Evolutionary conservation across 345 rosid genomes (phyloP).

Genomic region (Eucalyptus tenuipes): DNA sequence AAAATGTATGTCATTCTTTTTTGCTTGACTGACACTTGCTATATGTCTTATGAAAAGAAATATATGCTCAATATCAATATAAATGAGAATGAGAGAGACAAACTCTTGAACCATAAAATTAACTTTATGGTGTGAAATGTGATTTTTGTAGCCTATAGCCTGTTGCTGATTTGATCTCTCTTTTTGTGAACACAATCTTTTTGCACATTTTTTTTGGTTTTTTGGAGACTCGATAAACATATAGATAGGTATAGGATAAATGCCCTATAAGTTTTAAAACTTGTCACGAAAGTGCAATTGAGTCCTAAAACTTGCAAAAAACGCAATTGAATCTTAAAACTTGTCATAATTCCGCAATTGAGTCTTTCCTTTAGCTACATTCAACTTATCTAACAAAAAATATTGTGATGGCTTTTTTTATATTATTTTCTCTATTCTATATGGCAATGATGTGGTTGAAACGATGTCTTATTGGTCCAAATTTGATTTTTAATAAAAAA

Average conservation of each 20-base stretch:
- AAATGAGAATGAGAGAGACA: not conserved
- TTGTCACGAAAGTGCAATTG: no score
- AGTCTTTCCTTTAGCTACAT: not conserved
- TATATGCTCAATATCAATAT: not conserved
- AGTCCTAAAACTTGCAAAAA: not conserved
- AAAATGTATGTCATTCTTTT: not conserved
- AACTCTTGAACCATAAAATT: not conserved
- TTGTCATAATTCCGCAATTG: no score
- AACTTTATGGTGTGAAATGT: not conserved
- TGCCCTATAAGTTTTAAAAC: no score
- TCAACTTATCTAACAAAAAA: not conserved
- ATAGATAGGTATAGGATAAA: not conserved
- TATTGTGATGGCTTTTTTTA: rapidly evolving
- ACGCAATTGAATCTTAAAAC: no score
- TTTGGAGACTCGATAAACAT: not conserved
- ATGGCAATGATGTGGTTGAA: not conserved
- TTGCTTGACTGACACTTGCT: not conserved
- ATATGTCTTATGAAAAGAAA: not conserved
- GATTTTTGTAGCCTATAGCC: not conserved
- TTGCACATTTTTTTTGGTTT: not conserved
- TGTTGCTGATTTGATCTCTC: not conserved
- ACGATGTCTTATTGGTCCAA: not conserved
- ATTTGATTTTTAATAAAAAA: no score
- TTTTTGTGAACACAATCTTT: not conserved
- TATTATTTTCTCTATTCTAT: not conserved